Percentiles rank a stretch among this genome's conserved stretches.
phyloP scores from a whole-genome alignment of 139 green algal genomes.

The Monoraphidium neglectum region DNA sequence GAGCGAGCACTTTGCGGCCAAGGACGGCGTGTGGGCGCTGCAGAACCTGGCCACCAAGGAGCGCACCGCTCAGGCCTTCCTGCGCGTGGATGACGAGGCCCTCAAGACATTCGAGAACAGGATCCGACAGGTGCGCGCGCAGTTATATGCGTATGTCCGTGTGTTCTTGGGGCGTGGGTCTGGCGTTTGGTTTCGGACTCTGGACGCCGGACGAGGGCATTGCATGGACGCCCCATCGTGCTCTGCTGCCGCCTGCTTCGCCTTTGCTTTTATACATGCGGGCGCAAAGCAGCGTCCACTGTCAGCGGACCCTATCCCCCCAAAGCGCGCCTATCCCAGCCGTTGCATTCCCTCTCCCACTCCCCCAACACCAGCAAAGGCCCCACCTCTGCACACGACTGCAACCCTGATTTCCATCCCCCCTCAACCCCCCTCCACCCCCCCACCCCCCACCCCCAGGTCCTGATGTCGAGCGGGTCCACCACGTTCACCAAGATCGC shows the following conservation, averaged over 20 bases:
- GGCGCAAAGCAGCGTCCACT: too few relatives aligned
- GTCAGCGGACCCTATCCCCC: too few relatives aligned
- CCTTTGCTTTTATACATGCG: background rate
- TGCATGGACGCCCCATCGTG: background rate
- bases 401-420: too few relatives aligned
- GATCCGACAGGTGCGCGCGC: conserved; percentile 73
- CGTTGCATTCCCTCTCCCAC: too few relatives aligned
- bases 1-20: conserved; percentile 86
- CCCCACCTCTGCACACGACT: too few relatives aligned
- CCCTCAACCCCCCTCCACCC: background rate
- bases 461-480: conserved; percentile 96
- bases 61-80: conserved; percentile 90
- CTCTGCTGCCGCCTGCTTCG: background rate
- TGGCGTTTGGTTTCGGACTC: too few relatives aligned
- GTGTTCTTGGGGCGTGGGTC: too few relatives aligned
- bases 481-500: conserved; percentile 99
- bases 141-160: too few relatives aligned
- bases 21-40: conserved; percentile 98
- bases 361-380: too few relatives aligned
- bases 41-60: conserved; percentile 98
- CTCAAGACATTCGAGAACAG: conserved; percentile 87
- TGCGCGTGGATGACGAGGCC: conserved; percentile 97
- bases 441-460: conserved; percentile 28
- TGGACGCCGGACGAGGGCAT: too few relatives aligned
- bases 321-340: too few relatives aligned